Evolutionary conservation across 2,329 filamentous ascomycete genomes (phyloP).

Genomic region (Paramyrothecium sp.): DNA sequence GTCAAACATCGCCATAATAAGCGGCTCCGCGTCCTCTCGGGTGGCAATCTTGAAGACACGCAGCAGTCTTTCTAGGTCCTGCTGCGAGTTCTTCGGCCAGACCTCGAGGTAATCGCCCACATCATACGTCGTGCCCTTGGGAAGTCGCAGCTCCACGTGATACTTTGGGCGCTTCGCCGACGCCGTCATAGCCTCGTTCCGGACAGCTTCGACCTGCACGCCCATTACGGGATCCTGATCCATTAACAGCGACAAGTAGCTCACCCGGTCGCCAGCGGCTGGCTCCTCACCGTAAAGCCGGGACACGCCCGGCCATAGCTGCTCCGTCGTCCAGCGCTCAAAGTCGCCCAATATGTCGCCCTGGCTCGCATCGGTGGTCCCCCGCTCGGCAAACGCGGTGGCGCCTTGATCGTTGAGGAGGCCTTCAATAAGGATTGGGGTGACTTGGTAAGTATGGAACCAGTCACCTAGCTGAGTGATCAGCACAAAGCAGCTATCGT

Average conservation of each 20-base stretch:
- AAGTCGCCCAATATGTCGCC: conserved; percentile 68
- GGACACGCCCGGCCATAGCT: conserved; percentile 39
- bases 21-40: not conserved
- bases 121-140: not conserved
- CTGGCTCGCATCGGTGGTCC: conserved; percentile 57
- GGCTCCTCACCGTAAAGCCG: not conserved
- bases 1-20: not conserved
- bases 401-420: conserved; percentile 39
- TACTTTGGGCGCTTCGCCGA: not conserved
- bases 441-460: conserved; percentile 62
- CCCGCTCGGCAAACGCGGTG: conserved; percentile 40
- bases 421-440: conserved; percentile 62
- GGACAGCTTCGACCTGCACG: not conserved
- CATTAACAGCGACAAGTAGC: not conserved
- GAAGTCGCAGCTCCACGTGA: not conserved
- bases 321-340: conserved; percentile 64
- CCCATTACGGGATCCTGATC: not conserved
- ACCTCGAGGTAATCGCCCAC: not conserved
- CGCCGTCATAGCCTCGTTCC: not conserved
- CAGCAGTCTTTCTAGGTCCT: not conserved
- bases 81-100: not conserved
- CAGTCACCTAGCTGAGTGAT: conserved; percentile 38
- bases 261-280: not conserved
- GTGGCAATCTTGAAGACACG: not conserved
- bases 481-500: too few species aligned